phyloP scores from a whole-genome alignment of 768 basidiomycete species.

The Mycena epipterygia region DNA sequence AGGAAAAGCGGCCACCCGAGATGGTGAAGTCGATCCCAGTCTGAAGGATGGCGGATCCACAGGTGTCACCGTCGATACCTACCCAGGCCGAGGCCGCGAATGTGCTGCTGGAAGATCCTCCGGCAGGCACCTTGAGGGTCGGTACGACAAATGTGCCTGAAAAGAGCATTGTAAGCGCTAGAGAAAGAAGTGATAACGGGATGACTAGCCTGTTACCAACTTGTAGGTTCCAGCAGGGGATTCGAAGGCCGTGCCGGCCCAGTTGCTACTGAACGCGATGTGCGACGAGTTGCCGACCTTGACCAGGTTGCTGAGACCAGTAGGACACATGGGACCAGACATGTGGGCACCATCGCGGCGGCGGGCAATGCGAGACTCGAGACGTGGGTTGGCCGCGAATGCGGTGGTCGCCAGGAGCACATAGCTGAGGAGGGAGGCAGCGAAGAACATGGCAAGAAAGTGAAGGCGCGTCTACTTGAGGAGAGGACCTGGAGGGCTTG shows the following conservation, averaged over 20 bases:
- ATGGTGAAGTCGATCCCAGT: constrained; percentile 51
- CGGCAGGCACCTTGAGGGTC: constrained; percentile 40
- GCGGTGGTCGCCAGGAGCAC: constrained; percentile 28
- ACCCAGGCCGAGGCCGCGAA: constrained; percentile 52
- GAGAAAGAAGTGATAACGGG: not conserved
- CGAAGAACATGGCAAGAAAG: constrained; percentile 27
- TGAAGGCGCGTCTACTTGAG: constrained; percentile 24
- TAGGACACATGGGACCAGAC: constrained; percentile 3
- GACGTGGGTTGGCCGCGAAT: constrained; percentile 19
- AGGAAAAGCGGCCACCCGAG: constrained; percentile 12
- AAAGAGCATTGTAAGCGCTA: not conserved
- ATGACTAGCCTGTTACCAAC: constrained; percentile 41
- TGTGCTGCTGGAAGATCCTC: constrained; percentile 28
- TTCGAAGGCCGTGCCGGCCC: constrained; percentile 51
- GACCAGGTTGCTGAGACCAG: not conserved
- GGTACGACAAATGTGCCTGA: constrained; percentile 51
- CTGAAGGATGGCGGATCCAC: constrained; percentile 51
- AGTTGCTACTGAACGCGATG: constrained; percentile 49
- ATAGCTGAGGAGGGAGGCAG: constrained; percentile 28
- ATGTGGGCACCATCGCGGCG: constrained; percentile 18
- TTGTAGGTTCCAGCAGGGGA: constrained; percentile 46
- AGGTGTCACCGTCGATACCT: constrained; percentile 55
- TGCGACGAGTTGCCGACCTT: constrained; percentile 18
- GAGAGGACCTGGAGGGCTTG: constrained; percentile 20
- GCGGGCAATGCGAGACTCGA: constrained; percentile 19